Base-by-base conservation (phyloP, 2,329 filamentous ascomycete species). In the Aspergillus hiratsukae region DNA sequence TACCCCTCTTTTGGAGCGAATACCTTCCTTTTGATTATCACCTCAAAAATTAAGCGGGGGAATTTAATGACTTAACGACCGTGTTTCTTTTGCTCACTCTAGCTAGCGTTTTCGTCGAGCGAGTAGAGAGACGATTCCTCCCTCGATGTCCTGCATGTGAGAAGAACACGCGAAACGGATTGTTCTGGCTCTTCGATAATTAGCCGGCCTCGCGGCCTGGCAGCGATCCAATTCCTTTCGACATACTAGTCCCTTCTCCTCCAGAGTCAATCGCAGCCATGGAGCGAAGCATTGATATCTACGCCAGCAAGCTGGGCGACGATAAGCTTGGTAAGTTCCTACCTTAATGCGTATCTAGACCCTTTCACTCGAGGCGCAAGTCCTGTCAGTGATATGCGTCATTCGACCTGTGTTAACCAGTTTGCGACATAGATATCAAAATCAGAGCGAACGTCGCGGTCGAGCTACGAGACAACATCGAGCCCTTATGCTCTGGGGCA, bases 401-500 rank as follows among this genome's bases (percentile, higher is more conserved):
- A 28, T 7, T 40, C n/a, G n/a, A 31, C 14, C 9, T 19, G 58
- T 43, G 61, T 49, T 46, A 51, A 37, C 40, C 40, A 31, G 37
- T 51, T 41, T 19, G 53, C 23, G 40, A 35, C 29, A 41, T 65
- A 96, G 94, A 97, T 78, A 78, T 87, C 57, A 90, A 90, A 77
- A 77, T 86, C 57, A 95, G 92, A 78, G 83, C 89, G 60, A 90
- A 91, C 67, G 86, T 91, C 61, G 91, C 93, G 60, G 86, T 87
- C 52, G 88, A 92, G 63, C 81, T 99, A 67, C 90, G 94, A 71
- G 95, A 99, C 76, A 91, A 84, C 67, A 87, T 97, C 64, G 95
- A 99, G 67, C 73, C 71, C 63, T 83, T 91, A 68, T 96, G 94
- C 78, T 91, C 88, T 54, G 87, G 89, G 53, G 81, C 83, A 54